Base-by-base conservation (phyloP, 2,329 filamentous ascomycete genomes). In the Xylariaceae sp. region DNA sequence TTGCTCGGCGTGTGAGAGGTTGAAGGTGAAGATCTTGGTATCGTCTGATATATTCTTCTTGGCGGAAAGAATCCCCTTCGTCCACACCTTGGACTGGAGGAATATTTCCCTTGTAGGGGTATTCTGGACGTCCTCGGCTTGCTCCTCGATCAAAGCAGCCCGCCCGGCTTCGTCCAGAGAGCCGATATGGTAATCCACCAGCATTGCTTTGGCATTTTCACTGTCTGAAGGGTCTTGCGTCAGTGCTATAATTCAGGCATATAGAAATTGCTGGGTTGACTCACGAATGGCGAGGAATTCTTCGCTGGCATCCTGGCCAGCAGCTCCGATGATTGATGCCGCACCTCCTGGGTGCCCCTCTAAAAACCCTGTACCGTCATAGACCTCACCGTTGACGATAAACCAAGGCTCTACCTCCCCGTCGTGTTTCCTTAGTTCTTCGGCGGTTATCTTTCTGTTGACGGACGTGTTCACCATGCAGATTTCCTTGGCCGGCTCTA, bases 271-370 rank as follows among this genome's bases (percentile, higher is more conserved):
- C 45, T 61, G 52, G 25, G 32, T 36, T 11, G n/a, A 19, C 83
- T 70, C 67, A 90, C 85, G 88, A 49, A 95, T 95, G 11, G 84
- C 82, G 63, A 93, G 75, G 55, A 94, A 95, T 46, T 95, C 89
- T 50, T 94, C 89, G 0, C 83, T 83, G 8, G 75, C 75, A 57
- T 95, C 88, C 49, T 84, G 67, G 0, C 80, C 87, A n/a, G 87
- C 88, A 3, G 81, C 85, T 18, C 80, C 80, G 33, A 82, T 70
- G 52, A 95, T 94, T 49, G 85, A 92, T 43, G 83, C 76, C 3
- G 85, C 86, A 32, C 89, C 89, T 32, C 89, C 89, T 0, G 89
- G 89, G 55, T 95, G 89, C 1, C 70, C 82, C 40, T 87, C 74
- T 11, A 95, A 63, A 53, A 92, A 95, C 2, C 63, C 60, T 1